These are phyloP conservation scores for Fusarium sp. DNA, from an alignment of 2,329 filamentous ascomycete genomes.

Conservation along the genomic window DNA sequence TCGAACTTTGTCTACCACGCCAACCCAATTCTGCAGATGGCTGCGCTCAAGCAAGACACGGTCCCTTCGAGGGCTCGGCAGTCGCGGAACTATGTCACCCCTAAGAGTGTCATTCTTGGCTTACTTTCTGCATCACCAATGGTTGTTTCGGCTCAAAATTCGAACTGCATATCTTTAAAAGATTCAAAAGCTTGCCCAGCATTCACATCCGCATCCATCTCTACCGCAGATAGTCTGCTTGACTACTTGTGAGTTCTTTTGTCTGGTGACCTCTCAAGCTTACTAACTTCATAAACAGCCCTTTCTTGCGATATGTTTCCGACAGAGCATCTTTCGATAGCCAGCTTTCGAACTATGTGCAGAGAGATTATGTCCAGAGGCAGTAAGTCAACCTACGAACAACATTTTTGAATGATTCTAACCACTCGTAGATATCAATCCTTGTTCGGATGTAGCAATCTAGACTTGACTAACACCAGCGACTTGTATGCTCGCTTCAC, in stretches of 20 bases:
- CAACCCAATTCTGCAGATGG: slow-evolving; percentile 8
- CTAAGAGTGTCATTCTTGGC: slow-evolving; percentile 36
- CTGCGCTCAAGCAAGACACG: slow-evolving; percentile 8
- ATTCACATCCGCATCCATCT: slow-evolving; percentile 76
- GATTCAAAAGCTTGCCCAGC: slow-evolving; percentile 76
- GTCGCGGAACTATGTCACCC: slow-evolving; percentile 26
- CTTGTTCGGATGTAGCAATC: slow-evolving; percentile 79
- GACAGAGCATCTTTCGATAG: slow-evolving; percentile 79
- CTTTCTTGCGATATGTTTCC: slow-evolving; percentile 85
- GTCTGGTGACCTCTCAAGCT: neutral
- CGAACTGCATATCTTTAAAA: slow-evolving; percentile 70
- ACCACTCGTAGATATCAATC: slow-evolving; percentile 72
- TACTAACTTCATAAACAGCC: slow-evolving; percentile 58
- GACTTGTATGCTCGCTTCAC: slow-evolving; percentile 93
- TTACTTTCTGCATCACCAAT: slow-evolving; percentile 41
- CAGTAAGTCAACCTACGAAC: slow-evolving; percentile 68
- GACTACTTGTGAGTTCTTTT: slow-evolving; percentile 67
- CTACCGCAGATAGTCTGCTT: slow-evolving; percentile 65
- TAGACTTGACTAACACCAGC: slow-evolving; percentile 80
- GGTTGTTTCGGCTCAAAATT: slow-evolving; percentile 48
- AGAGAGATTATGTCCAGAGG: slow-evolving; percentile 74
- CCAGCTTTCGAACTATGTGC: slow-evolving; percentile 75
- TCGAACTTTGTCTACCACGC: slow-evolving; percentile 6
- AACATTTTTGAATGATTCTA: neutral
- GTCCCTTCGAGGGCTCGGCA: slow-evolving; percentile 2